Evolutionary conservation across 768 basidiomycete species (phyloP), one percentile per base, ranked within the genome.

Genomic region (Naganishia randhawae): DNA sequence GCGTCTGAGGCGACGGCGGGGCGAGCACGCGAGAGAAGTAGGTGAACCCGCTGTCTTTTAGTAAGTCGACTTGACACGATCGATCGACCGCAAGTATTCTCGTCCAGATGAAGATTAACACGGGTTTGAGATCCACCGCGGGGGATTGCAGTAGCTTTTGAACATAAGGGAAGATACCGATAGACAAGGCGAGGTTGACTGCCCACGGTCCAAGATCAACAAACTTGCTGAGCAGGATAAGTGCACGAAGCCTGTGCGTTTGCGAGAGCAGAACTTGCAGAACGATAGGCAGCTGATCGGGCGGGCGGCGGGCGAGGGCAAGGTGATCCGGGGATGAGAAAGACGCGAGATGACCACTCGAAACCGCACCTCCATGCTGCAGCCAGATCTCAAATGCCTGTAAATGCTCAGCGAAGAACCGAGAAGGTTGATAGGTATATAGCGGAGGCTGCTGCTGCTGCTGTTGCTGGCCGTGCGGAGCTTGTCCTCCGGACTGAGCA

Each of bases 311-410:
- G 7, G 90, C 89, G 25, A 89, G 84, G 52, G 68, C 76, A 37
- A 76, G 77, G 52, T 64, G 45, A 45, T 71, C 73, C 22, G 50
- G 14, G 33, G 42, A 45, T 6, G 50, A 42, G 7, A 14, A 4
- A 25, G 61, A 42, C 2, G 61, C 35, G 32, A 55, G 33, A 35
- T 55, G 54, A 35, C 54, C 37, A 35, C 54, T 55, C 0, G 74
- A 73, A 0, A 75, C 72, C 19, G 75, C 69, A 19, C 78, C 92
- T 19, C 94, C 92, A 52, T 94, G 86, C 5, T 91, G 91, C 71
- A 99, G 91, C 96, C 95, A 99, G 31, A 98, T 91, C 76, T 97
- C 92, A 74, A 99, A 98, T 1, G 95, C 96, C 0, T 92, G 94
- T 29, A 99, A 84, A 75, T 97, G 94, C 74, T 98, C 93, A 0